Evolutionary conservation across 2,329 filamentous ascomycete genomes (phyloP), one percentile per base, ranked within the genome.

Genomic region (Lithohypha guttulata): DNA sequence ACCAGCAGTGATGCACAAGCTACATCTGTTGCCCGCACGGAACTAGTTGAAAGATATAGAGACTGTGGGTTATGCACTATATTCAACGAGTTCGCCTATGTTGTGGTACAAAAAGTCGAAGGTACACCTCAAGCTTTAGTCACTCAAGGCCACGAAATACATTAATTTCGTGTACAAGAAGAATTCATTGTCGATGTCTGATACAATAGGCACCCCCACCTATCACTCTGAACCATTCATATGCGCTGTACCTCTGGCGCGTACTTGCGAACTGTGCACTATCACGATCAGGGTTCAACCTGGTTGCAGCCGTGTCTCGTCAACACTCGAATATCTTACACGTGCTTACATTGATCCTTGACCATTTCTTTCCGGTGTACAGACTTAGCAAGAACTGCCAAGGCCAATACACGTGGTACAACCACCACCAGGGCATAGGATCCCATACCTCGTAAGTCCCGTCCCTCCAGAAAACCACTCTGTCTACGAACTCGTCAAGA

Each of bases 311-410:
- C n/a, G n/a, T n/a, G n/a, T n/a, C n/a, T n/a, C n/a, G 23, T 43
- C 27, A 55, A 36, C 52, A 55, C 23, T 59, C 57, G 52, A 76
- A 76, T 55, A 75, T 65, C 56, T 74, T 77, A 18, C 65, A 68
- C 9, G 79, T 83, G 50, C 77, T 80, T 2, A 82, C 75, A 56
- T 84, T 83, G 25, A 80, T 55, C 44, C 77, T 64, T 45, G 70
- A 77, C 79, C 79, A 84, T 41, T 60, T 63, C 45, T 53, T 63
- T 1, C 72, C 65, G 3, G 53, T 54, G 51, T 55, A 54, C 41
- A 71, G 60, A 34, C 59, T 63, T 40, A 51, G 53, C 4, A 66
- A 32, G 49, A 83, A 77, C 42, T 42, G 42, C 14, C 55, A 49
- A 1, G 68, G 69, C 69, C 69, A 73, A 48, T 69, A 72, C 6